Conservation (phyloP, 2,329 filamentous ascomycete genomes). For the Penicillium italicum region DNA sequence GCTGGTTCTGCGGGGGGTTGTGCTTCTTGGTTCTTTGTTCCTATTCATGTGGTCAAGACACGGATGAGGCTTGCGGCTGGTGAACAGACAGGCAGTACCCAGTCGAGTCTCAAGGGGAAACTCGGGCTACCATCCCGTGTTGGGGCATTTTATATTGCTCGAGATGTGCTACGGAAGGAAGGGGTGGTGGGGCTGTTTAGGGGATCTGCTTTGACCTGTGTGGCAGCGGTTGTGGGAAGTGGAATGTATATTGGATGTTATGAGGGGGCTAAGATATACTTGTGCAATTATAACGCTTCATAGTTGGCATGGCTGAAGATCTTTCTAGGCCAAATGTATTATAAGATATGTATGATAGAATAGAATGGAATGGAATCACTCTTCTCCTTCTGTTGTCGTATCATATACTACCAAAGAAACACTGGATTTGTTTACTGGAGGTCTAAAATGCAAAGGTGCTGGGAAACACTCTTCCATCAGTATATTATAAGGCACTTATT, state of each 20-base stretch:
- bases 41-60: conserved; percentile 11
- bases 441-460: neutral
- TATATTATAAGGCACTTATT: neutral
- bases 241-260: conserved; percentile 12
- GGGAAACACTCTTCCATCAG: neutral
- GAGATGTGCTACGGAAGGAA: conserved; percentile 1
- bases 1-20: conserved; percentile 8
- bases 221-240: conserved; percentile 4
- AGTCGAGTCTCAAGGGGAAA: neutral
- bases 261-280: conserved; percentile 23
- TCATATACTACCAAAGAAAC: neutral
- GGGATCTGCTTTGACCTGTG: conserved; percentile 9
- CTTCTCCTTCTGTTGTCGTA: neutral
- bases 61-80: conserved; percentile 11
- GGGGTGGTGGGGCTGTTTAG: conserved; percentile 10
- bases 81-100: neutral
- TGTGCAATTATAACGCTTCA: conserved; percentile 3
- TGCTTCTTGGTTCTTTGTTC: conserved; percentile 10
- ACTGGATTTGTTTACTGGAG: neutral
- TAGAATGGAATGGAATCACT: neutral
- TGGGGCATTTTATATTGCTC: neutral
- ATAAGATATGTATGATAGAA: neutral
- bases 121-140: neutral
- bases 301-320: neutral
- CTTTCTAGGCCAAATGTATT: neutral